Conservation (phyloP, 208 protist species). For the Crithidia acanthocephali region DNA sequence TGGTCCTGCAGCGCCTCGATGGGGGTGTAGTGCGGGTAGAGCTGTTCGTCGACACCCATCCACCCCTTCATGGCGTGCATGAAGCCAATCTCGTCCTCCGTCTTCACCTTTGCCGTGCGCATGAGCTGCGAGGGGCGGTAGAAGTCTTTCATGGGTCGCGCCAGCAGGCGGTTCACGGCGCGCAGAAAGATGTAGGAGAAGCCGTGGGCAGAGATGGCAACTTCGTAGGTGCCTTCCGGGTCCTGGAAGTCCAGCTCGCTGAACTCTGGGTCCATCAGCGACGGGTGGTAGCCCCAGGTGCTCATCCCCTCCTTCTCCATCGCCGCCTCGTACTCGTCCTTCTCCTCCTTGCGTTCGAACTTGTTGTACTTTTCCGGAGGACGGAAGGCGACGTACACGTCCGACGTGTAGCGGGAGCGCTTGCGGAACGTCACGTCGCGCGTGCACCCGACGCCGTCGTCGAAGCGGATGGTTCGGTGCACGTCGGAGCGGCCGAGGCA, state of each 20-base stretch:
- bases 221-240: constrained; percentile 80
- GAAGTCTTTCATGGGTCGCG: constrained; percentile 83
- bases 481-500: constrained; percentile 85
- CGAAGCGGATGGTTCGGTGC: constrained; percentile 90
- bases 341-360: constrained; percentile 74
- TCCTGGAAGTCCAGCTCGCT: constrained; percentile 82
- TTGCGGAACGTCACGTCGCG: constrained; percentile 87
- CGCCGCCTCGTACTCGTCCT: constrained; percentile 78
- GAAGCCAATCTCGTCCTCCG: constrained; percentile 78
- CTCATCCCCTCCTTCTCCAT: constrained; percentile 79
- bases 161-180: constrained; percentile 70
- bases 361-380: constrained; percentile 83
- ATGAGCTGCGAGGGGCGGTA: constrained; percentile 88
- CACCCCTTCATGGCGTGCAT: constrained; percentile 85
- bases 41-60: constrained; percentile 82
- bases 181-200: constrained; percentile 79
- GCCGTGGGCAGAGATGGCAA: constrained; percentile 81
- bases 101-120: constrained; percentile 73
- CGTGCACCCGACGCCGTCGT: constrained; percentile 71
- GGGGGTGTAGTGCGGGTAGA: constrained; percentile 89
- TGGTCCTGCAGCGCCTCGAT: constrained; percentile 91
- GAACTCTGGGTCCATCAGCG: constrained; percentile 88
- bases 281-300: constrained; percentile 87
- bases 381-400: constrained; percentile 83
- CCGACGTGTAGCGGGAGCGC: constrained; percentile 84